Percentiles rank a stretch among this genome's conserved stretches.
Evolutionary conservation across 2,329 filamentous ascomycete species (phyloP).

Genomic region (Calonectria crousiana): DNA sequence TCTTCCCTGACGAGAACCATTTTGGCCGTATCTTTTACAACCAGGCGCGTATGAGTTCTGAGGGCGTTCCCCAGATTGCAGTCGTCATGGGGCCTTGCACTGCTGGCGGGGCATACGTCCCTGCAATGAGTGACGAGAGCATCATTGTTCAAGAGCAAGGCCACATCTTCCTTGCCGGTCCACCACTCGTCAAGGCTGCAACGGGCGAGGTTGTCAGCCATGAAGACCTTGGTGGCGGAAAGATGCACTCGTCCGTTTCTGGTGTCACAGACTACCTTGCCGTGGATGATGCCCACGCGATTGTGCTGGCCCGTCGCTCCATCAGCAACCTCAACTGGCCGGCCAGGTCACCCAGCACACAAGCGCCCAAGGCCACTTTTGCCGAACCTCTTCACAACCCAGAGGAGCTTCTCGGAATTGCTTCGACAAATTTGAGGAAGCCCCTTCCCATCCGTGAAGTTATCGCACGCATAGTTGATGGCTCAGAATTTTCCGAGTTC

Average conservation of each 20-base stretch:
- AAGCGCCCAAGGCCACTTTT: constrained; percentile 59
- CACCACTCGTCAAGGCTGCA: constrained; percentile 93
- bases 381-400: constrained; percentile 85
- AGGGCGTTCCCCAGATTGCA: constrained; percentile 91
- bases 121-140: constrained; percentile 96
- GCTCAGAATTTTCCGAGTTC: constrained; percentile 91
- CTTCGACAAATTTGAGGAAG: constrained; percentile 88
- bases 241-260: constrained; percentile 89
- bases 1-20: constrained; percentile 94
- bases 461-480: constrained; percentile 93
- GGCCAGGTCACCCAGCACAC: constrained; percentile 53
- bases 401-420: constrained; percentile 86
- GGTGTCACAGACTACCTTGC: constrained; percentile 97
- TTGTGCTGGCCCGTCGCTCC: constrained; percentile 86
- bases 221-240: constrained; percentile 91
- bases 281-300: constrained; percentile 91
- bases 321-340: constrained; percentile 94
- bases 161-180: constrained; percentile 97
- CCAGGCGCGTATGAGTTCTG: constrained; percentile 90
- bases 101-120: constrained; percentile 94
- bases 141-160: constrained; percentile 97
- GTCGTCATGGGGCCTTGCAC: constrained; percentile 99
- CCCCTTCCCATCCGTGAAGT: constrained; percentile 90
- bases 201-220: constrained; percentile 93
- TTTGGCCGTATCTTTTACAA: constrained; percentile 99